Evolutionary conservation across 805 yeast species (phyloP), one percentile per base, ranked within the genome.

Genomic region (Schwanniomyces vanrijiae): DNA sequence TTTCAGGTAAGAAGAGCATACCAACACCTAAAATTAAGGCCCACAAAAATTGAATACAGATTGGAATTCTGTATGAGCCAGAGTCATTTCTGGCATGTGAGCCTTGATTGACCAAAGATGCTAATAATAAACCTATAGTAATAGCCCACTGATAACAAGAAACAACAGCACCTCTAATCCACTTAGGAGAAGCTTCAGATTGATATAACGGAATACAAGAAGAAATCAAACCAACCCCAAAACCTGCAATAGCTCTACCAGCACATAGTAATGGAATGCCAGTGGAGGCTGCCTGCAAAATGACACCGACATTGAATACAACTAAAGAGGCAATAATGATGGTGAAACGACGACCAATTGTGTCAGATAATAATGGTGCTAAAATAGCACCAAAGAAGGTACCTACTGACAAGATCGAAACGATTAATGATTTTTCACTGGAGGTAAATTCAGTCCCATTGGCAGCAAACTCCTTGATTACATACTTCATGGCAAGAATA

Each of bases 91-190:
- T 61, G 37, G 55, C 52, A 51, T 63, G 64, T 31, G 69, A 58
- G 25, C 64, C 72, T 52, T 68, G 66, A 60, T 68, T 70, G 44
- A 69, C 64, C 50, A 64, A 56, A 28, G 71, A 61, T 21, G 74
- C 71, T 47, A 70, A 59, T 41, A 68, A 61, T 35, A 66, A 59
- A 47, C 73, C 74, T 40, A 65, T 56, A 43, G 75, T 70, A 45
- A 69, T 69, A 43, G 71, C 71, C 61, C 65, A 65, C 46, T 69
- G 73, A 55, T 69, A 69, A 33, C 68, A 63, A 19, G 72, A 64
- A 41, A 69, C 68, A 47, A 70, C 60, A 40, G 74, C 71, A 56
- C 75, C 76, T 68, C 76, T 68, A 50, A 69, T 65, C 73, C 72
- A 68, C 54, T 68, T 69, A 42, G 76, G 75, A 47, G 66, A 56